Evolutionary conservation across 2,329 filamentous ascomycete species (phyloP).

Genomic region (Rachicladosporium sp.): DNA sequence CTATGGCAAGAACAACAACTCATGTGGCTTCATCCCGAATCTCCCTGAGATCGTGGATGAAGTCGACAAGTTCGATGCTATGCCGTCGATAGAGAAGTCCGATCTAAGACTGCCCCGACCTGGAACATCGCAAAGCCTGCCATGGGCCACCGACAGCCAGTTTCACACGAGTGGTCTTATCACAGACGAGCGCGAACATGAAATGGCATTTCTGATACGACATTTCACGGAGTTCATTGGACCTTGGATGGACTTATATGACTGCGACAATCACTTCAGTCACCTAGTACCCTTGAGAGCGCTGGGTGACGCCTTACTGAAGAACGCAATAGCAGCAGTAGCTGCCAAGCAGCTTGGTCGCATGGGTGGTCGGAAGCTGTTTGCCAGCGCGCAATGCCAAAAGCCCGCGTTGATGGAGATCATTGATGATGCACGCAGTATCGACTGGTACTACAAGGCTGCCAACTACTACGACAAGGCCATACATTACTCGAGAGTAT

Average conservation of each 20-base stretch:
- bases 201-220: slow-evolving; percentile 47
- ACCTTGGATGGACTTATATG: slow-evolving; percentile 46
- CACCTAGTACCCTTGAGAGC: slow-evolving; percentile 48
- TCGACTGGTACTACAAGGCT: slow-evolving; percentile 49
- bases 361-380: slow-evolving; percentile 40
- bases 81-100: slow-evolving; percentile 1
- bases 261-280: slow-evolving; percentile 47
- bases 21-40: slow-evolving; percentile 21
- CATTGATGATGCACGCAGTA: slow-evolving; percentile 34
- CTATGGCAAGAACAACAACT: slow-evolving; percentile 19
- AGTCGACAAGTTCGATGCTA: slow-evolving; percentile 12
- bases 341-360: slow-evolving; percentile 49
- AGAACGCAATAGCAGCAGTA: slow-evolving; percentile 47
- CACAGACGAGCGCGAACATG: slow-evolving; percentile 35
- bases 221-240: slow-evolving; percentile 50
- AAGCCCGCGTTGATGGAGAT: slow-evolving; percentile 41
- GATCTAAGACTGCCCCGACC: not conserved
- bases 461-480: slow-evolving; percentile 47
- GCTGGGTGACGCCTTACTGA: slow-evolving; percentile 35
- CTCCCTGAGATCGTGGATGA: slow-evolving; percentile 22
- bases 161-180: slow-evolving; percentile 21
- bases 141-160: slow-evolving; percentile 19
- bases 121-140: slow-evolving; percentile 1
- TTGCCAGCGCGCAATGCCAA: slow-evolving; percentile 35
- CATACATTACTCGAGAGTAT: slow-evolving; percentile 34